Conservation (phyloP, 441 rosid genomes). For the Gossypium trilobum region DNA sequence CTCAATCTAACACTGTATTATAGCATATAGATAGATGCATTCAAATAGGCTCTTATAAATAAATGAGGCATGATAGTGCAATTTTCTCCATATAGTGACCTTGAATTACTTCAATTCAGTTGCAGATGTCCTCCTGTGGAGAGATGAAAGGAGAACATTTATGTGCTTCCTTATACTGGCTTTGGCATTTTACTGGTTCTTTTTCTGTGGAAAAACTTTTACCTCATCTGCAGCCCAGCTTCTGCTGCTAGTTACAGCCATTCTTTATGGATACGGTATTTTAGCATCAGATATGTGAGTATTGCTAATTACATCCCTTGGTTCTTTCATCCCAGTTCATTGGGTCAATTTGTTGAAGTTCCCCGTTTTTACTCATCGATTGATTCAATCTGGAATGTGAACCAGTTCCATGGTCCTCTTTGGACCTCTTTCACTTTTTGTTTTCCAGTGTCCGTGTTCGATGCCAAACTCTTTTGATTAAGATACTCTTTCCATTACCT, state of each 20-base stretch:
- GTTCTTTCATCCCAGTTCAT: not conserved
- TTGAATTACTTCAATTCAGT: slow-evolving; percentile 43
- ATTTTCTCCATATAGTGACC: not conserved
- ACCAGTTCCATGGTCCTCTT: not conserved
- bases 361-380: not conserved
- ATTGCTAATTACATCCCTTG: slow-evolving; percentile 6
- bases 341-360: not conserved
- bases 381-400: not conserved
- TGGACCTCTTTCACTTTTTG: not conserved
- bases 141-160: slow-evolving; percentile 80
- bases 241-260: slow-evolving; percentile 38
- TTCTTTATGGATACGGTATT: slow-evolving; percentile 48
- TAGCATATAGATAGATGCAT: not conserved
- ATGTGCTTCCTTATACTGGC: slow-evolving; percentile 43
- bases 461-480: not conserved
- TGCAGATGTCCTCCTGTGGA: slow-evolving; percentile 82
- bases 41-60: slow-evolving; percentile 4
- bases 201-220: slow-evolving; percentile 61
- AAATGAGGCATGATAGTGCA: not conserved
- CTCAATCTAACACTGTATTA: not conserved
- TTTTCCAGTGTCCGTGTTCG: not conserved
- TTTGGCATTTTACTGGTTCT: slow-evolving; percentile 66
- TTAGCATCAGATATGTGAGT: slow-evolving; percentile 61
- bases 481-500: not conserved
- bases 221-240: slow-evolving; percentile 63